Evolutionary conservation across 805 yeast species (phyloP), one percentile per base, ranked within the genome.

Genomic region (Sugiyamaella boreocaroliniensis): DNA sequence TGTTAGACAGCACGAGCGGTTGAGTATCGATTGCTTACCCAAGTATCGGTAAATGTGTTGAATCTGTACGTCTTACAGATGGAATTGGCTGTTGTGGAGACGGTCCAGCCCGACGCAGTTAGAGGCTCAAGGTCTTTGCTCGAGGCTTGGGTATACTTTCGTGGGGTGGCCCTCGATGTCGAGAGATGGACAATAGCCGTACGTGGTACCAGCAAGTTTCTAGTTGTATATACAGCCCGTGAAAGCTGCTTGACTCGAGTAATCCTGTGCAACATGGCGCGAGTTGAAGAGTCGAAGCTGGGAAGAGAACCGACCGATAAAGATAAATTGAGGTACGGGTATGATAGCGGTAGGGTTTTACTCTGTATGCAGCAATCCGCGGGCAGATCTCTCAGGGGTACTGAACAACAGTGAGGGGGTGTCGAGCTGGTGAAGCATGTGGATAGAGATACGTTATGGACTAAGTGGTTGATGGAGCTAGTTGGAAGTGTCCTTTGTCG

Each of bases 21-120:
- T 12, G 14, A 9, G 18, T 8, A 18, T 2, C 43, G 37, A 12
- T 5, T 32, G 2, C 11, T 37, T 44, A 56, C 59, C 63, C 61
- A 59, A 3, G 61, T 57, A 7, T 47, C 16, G 4, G 37, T 44
- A 37, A 59, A 59, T 37, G 57, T 53, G 12, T 18, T 34, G 41
- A 58, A 56, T n/a, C 29, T 20, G 29, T 40, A 58, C 5, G 45
- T 49, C 32, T 55, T 58, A 20, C 51, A 16, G 15, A 58, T 46
- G 8, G 45, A 16, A 29, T 43, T 34, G 5, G 26, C 40, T 20
- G 43, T 57, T 2, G 18, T 26, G 26, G 48, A 37, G n/a, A 54
- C 20, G 26, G 16, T 16, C 58, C 58, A 55, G 11, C 58, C 58
- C 2, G 41, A 14, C 14, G 22, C 16, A 4, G 16, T 32, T 18